Conservation (phyloP, 257 asterid species). For the Solanum dulcamara region DNA sequence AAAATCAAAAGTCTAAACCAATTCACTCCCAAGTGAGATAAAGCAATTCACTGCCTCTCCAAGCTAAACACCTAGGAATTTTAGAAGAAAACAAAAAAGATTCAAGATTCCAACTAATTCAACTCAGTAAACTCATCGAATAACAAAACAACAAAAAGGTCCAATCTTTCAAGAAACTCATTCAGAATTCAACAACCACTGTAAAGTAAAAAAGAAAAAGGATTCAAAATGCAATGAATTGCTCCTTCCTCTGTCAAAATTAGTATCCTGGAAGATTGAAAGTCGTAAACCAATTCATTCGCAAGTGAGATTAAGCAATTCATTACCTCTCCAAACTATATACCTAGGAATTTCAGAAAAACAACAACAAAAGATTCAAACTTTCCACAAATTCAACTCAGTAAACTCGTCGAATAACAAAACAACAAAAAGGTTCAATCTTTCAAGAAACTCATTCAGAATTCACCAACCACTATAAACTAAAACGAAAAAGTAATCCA, state of each 20-base stretch:
- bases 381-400: neutral
- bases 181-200: neutral
- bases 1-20: neutral
- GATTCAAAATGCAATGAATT: neutral
- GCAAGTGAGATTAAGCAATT: neutral
- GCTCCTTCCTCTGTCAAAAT: neutral
- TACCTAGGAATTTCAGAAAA: neutral
- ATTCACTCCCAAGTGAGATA: neutral
- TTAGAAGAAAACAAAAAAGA: neutral
- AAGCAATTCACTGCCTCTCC: neutral
- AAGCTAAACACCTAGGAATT: neutral
- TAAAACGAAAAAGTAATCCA: neutral
- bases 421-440: neutral
- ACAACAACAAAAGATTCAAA: neutral
- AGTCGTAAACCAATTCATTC: neutral
- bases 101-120: neutral
- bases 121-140: neutral
- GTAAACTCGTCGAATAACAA: neutral
- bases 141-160: neutral
- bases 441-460: neutral
- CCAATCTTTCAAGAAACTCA: neutral
- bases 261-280: neutral
- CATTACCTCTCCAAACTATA: neutral
- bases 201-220: neutral
- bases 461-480: neutral